Conservation (phyloP, 768 basidiomycete species). For the Boletellus emodensis region DNA sequence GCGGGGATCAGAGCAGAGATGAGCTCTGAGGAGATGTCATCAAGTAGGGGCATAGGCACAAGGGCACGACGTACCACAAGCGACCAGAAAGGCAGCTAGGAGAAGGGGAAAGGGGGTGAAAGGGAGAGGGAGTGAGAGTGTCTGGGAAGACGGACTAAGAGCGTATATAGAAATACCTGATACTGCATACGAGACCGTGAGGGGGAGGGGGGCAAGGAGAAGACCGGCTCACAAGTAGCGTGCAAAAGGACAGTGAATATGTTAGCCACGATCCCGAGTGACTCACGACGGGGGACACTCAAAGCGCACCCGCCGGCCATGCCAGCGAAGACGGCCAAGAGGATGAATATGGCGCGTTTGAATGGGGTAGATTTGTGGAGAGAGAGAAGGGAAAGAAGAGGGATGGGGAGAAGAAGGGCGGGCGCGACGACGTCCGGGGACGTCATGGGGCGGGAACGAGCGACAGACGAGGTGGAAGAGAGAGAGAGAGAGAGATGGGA, state of each 20-base stretch:
- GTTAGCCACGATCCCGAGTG: conserved; percentile 13
- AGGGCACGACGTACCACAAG: conserved; percentile 23
- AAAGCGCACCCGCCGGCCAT: conserved; percentile 21
- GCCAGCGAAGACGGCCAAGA: conserved; percentile 24
- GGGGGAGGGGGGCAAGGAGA: background rate
- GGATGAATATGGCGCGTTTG: conserved; percentile 9
- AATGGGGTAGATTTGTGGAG: conserved; percentile 4
- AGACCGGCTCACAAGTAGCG: conserved; percentile 15
- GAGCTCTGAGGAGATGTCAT: conserved; percentile 15
- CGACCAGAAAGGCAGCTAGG: conserved; percentile 19
- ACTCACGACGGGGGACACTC: conserved; percentile 11
- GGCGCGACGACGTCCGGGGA: conserved; percentile 22
- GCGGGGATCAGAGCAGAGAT: conserved; percentile 23
- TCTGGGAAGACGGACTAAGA: conserved; percentile 9
- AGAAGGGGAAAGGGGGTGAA: conserved; percentile 15
- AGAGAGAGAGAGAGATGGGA: conserved; percentile 2
- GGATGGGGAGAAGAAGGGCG: conserved; percentile 25
- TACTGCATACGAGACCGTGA: conserved; percentile 13
- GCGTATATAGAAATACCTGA: conserved; percentile 25
- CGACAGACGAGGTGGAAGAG: conserved; percentile 14
- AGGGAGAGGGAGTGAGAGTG: conserved; percentile 2
- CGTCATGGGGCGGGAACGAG: conserved; percentile 21
- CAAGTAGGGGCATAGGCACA: background rate
- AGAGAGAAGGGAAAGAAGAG: conserved; percentile 17
- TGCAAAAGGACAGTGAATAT: conserved; percentile 20